Base-by-base conservation (phyloP, 345 rosid genomes). In the Jatropha curcas region DNA sequence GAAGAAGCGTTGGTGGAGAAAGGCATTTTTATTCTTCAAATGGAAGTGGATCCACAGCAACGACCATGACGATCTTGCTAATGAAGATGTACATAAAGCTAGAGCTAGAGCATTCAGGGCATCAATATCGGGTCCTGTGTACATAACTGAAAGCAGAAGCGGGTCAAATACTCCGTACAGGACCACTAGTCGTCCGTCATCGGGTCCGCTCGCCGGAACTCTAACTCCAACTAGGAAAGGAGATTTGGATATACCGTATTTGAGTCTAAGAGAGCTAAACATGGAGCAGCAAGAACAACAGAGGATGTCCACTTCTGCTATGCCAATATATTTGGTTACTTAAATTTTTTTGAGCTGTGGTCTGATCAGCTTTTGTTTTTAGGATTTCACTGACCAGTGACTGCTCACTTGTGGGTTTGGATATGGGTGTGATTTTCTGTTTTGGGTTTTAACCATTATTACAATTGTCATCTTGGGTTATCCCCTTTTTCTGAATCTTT, bases 1-100 rank as follows among this genome's bases (percentile, higher is more conserved):
- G 78, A 88, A 85, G 88, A 88, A 82, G 71, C 81, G 81, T 6
- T 85, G 98, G 97, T 94, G 98, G 98, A 88, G 75, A 74, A 90
- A 82, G 37, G 94, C 97, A 11, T 75, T 92, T 24, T 76, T 84
- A 25, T 86, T 90, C 82, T 82, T 92, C 87, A 91, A 86, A 31
- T 82, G 92, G 85, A 84, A 81, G 73, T 80, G 88, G 82, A 55
- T 78, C 58, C 71, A 60, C 57, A 67, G 51, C 57, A 67, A 51
- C 76, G 57, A 35, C 35, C 45, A 41, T 27, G 67, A 31, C 20
- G 16, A 39, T 0, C 55, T 20, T 41, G 71, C 17, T 1, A 80
- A 56, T 10, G 70, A 67, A 67, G 75, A 91, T 55, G 92, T 84
- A 16, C 93, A 82, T 45, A 41, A 60, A 31, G 82, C 87, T 22